Evolutionary conservation across 495 filamentous ascomycete genomes (phyloP).

Genomic region (Trichoderma asperelloides): DNA sequence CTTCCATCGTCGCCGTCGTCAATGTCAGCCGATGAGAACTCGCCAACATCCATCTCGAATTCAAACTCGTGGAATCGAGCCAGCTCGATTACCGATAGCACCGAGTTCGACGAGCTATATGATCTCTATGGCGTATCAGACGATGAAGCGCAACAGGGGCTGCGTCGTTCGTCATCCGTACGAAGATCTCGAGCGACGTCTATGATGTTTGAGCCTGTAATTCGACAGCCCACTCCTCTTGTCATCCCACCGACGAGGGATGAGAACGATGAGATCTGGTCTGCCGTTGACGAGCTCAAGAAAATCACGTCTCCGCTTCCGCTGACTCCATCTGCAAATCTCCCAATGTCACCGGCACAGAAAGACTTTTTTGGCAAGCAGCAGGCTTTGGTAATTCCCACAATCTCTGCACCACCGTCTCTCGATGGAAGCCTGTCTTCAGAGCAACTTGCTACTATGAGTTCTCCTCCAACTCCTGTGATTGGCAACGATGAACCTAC

Average conservation of each 20-base stretch:
- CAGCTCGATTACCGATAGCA: conserved; percentile 45
- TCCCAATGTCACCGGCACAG: conserved; percentile 66
- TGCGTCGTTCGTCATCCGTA: conserved; percentile 17
- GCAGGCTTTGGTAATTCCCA: conserved; percentile 50
- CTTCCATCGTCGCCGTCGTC: conserved; percentile 37
- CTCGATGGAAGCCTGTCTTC: conserved; percentile 81
- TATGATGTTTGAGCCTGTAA: conserved; percentile 15
- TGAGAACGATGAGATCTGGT: conserved; percentile 26
- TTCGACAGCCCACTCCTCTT: conserved; percentile 53
- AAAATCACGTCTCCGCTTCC: conserved; percentile 62
- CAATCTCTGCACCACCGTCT: conserved; percentile 72
- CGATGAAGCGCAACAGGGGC: conserved; percentile 41
- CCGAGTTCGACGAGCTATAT: conserved; percentile 78
- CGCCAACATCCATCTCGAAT: conserved; percentile 39
- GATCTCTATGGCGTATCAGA: conserved; percentile 60
- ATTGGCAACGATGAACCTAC: conserved; percentile 38
- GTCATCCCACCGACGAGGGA: conserved; percentile 51
- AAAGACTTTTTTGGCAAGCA: conserved; percentile 54
- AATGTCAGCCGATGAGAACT: conserved; percentile 37
- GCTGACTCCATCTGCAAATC: conserved; percentile 65
- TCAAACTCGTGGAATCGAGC: conserved; percentile 46
- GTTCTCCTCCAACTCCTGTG: conserved; percentile 72
- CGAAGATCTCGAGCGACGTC: neutral
- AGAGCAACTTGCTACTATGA: conserved; percentile 70
- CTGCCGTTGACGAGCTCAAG: conserved; percentile 37